Percentiles rank a stretch among this genome's conserved stretches.
These are phyloP conservation scores for Fusarium globosum DNA, from an alignment of 2,329 filamentous ascomycete species.

Conservation along the genomic window DNA sequence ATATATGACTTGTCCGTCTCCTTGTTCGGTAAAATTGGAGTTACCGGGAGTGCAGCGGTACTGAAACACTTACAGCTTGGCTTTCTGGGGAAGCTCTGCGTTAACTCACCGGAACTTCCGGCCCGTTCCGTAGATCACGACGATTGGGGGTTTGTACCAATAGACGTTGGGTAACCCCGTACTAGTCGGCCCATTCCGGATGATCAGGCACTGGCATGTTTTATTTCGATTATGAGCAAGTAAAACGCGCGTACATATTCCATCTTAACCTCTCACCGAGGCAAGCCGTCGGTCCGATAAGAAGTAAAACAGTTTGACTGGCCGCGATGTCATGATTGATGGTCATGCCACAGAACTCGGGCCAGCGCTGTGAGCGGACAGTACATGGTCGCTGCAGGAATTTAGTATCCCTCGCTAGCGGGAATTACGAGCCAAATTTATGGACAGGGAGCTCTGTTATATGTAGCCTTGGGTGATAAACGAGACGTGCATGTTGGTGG, in stretches of 20 bases:
- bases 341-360: not conserved
- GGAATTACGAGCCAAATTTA: too few relatives aligned
- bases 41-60: not conserved
- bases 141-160: not conserved
- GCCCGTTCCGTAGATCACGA: not conserved
- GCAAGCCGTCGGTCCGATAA: not conserved
- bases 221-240: not conserved
- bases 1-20: not conserved
- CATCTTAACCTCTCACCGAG: not conserved
- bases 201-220: not conserved
- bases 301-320: not conserved
- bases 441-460: not conserved
- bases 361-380: not conserved
- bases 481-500: not conserved
- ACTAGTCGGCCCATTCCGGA: not conserved
- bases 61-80: not conserved
- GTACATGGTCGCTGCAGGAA: not conserved
- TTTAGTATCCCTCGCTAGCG: not conserved
- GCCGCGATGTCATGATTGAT: too few relatives aligned
- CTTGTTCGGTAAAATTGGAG: accelerated
- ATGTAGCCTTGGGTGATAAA: not conserved
- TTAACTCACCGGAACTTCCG: not conserved
- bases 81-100: not conserved
- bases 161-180: not conserved
- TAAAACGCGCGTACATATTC: not conserved